Conservation (phyloP, 257 asterid species). For the Nicotiana benthamiana region DNA sequence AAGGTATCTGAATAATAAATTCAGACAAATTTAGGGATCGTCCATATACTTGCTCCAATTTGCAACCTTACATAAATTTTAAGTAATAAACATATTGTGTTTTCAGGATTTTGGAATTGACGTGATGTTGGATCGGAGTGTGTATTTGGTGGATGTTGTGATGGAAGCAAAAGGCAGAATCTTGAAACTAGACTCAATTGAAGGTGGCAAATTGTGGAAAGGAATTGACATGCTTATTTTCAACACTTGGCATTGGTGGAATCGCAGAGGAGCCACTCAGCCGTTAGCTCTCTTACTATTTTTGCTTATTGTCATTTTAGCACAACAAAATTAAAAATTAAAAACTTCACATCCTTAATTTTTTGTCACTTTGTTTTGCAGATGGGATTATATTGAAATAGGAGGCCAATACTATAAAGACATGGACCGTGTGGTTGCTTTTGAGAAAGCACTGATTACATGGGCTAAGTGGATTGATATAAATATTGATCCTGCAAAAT, state of each 20-base stretch:
- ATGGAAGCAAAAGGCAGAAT: constrained; percentile 41
- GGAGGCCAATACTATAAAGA: constrained; percentile 56
- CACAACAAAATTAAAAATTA: background rate
- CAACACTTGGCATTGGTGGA: constrained; percentile 97
- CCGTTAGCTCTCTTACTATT: constrained; percentile 35
- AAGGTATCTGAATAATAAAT: too few relatives aligned
- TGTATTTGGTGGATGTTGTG: constrained; percentile 59
- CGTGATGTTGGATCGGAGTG: constrained; percentile 53
- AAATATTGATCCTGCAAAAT: constrained; percentile 58
- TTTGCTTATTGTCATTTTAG: background rate
- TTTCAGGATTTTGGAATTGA: constrained; percentile 52
- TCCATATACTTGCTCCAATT: too few relatives aligned
- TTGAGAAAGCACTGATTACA: constrained; percentile 61
- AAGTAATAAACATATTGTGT: background rate
- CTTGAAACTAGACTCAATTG: constrained; percentile 58
- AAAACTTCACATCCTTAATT: background rate
- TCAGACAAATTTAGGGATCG: too few relatives aligned
- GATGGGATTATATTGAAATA: constrained; percentile 64
- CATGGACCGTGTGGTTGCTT: constrained; percentile 75
- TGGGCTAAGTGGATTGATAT: constrained; percentile 82
- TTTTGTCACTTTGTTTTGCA: background rate
- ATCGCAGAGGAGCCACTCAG: constrained; percentile 63
- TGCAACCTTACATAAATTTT: too few relatives aligned
- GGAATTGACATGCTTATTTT: constrained; percentile 56
- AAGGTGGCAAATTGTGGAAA: constrained; percentile 53